Conservation (phyloP, 164 flowering plant genomes). For the Protea cynaroides region DNA sequence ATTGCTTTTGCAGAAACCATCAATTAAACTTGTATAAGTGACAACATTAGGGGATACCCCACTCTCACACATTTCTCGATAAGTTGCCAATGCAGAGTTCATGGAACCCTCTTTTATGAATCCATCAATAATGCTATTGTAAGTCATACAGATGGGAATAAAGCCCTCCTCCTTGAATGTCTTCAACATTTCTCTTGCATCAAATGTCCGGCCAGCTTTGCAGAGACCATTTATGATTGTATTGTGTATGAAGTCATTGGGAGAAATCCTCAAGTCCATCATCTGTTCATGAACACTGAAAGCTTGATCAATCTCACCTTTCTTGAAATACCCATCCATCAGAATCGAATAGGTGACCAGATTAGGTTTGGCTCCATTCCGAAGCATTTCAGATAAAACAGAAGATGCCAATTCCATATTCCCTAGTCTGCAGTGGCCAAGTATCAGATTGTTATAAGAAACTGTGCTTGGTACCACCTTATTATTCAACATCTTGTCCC, state of each 20-base stretch:
- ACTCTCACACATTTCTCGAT: slow-evolving; percentile 42
- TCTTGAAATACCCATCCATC: slow-evolving; percentile 56
- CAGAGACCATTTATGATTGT: background rate
- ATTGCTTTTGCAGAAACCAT: slow-evolving; percentile 49
- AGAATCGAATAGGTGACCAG: slow-evolving; percentile 49
- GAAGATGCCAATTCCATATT: slow-evolving; percentile 43
- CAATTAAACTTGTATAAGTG: slow-evolving; percentile 58
- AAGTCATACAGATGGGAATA: slow-evolving; percentile 47
- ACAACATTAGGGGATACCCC: slow-evolving; percentile 57
- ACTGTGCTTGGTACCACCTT: slow-evolving; percentile 45
- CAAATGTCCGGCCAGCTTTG: slow-evolving; percentile 10
- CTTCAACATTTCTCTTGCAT: slow-evolving; percentile 18
- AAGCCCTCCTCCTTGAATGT: slow-evolving; percentile 39
- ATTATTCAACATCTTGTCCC: slow-evolving; percentile 46
- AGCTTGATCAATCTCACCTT: slow-evolving; percentile 42
- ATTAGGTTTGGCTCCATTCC: slow-evolving; percentile 43
- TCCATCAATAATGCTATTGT: slow-evolving; percentile 67
- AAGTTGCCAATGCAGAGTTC: slow-evolving; percentile 35
- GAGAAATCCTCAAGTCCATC: slow-evolving; percentile 12
- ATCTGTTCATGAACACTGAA: slow-evolving; percentile 38
- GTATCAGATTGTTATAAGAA: slow-evolving; percentile 62
- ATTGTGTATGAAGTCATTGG: background rate
- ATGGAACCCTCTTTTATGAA: slow-evolving; percentile 49
- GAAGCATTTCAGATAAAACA: slow-evolving; percentile 38
- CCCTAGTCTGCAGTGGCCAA: slow-evolving; percentile 46